Conservation (phyloP, 805 yeast genomes). For the Lachancea fermentati region DNA sequence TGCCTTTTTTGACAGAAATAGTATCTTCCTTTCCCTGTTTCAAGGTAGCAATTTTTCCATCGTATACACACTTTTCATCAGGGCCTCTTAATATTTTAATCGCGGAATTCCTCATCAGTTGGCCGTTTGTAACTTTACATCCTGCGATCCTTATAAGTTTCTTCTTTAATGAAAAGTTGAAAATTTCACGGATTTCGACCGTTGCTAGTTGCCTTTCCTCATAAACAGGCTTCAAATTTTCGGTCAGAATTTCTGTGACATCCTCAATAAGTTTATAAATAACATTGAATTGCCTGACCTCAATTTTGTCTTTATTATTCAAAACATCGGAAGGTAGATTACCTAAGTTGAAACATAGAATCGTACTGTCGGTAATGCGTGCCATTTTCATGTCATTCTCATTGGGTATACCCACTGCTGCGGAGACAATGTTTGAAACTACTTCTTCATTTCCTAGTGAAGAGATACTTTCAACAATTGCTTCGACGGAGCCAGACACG, state of each 20-base stretch:
- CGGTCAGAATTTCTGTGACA: conserved; percentile 59
- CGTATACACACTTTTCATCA: conserved; percentile 36
- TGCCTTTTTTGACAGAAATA: conserved; percentile 70
- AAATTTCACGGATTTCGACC: conserved; percentile 64
- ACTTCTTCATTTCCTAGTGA: conserved; percentile 88
- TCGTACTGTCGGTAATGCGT: conserved; percentile 60
- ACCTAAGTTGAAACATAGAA: conserved; percentile 69
- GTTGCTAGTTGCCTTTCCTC: conserved; percentile 64
- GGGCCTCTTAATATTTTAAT: conserved; percentile 51
- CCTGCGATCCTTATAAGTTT: conserved; percentile 72
- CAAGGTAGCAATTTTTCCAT: conserved; percentile 64
- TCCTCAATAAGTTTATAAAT: conserved; percentile 86
- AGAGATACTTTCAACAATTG: conserved; percentile 73
- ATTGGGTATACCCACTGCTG: conserved; percentile 74
- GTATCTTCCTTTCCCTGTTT: conserved; percentile 81
- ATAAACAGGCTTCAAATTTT: conserved; percentile 55
- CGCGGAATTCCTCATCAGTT: conserved; percentile 50
- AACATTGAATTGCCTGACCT: conserved; percentile 61
- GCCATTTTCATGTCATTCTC: conserved; percentile 67
- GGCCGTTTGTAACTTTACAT: conserved; percentile 70
- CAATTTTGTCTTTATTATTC: conserved; percentile 51
- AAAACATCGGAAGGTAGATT: conserved; percentile 58
- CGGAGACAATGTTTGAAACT: conserved; percentile 55
- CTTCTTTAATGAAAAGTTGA: conserved; percentile 60
- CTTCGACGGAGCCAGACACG: conserved; percentile 93